Conservation (phyloP, 2,329 filamentous ascomycete species). For the Verticillium nubilum region DNA sequence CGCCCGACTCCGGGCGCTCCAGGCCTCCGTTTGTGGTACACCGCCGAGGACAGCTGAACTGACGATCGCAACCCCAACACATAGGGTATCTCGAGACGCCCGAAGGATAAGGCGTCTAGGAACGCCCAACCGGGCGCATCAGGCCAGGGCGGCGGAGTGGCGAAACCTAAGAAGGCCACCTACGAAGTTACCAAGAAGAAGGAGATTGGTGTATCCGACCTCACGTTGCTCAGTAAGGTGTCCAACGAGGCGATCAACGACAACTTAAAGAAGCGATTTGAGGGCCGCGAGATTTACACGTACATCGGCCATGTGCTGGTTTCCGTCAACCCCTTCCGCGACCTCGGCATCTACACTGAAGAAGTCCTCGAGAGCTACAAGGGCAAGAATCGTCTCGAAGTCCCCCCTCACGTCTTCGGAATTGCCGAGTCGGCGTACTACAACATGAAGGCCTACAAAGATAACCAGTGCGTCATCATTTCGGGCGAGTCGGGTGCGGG, state of each 20-base stretch:
- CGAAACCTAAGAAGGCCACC: constrained; percentile 88
- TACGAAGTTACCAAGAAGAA: constrained; percentile 98
- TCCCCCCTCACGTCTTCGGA: constrained; percentile 93
- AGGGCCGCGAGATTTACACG: constrained; percentile 97
- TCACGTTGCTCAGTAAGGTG: constrained; percentile 96
- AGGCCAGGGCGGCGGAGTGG: constrained; percentile 27
- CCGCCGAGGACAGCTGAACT: background rate
- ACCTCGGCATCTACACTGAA: constrained; percentile 97
- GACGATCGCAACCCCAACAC: background rate
- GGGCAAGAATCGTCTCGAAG: constrained; percentile 94
- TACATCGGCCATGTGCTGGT: constrained; percentile 99
- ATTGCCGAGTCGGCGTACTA: constrained; percentile 96
- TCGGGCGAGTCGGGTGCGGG: constrained; percentile 97
- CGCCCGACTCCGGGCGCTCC: background rate
- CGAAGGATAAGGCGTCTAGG: constrained; percentile 40
- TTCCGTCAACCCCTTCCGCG: constrained; percentile 96
- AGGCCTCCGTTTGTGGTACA: background rate
- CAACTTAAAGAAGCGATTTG: constrained; percentile 96
- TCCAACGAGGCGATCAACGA: constrained; percentile 99
- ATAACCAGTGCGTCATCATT: constrained; percentile 99
- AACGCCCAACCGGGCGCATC: constrained; percentile 33
- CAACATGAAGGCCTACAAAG: constrained; percentile 99
- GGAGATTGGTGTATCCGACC: constrained; percentile 95
- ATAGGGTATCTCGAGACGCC: constrained; percentile 44
- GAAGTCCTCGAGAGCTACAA: constrained; percentile 87